Percentiles rank a stretch among this genome's conserved stretches.
phyloP scores from a whole-genome alignment of 2,329 filamentous ascomycete species.

The Clonostachys sp. region DNA sequence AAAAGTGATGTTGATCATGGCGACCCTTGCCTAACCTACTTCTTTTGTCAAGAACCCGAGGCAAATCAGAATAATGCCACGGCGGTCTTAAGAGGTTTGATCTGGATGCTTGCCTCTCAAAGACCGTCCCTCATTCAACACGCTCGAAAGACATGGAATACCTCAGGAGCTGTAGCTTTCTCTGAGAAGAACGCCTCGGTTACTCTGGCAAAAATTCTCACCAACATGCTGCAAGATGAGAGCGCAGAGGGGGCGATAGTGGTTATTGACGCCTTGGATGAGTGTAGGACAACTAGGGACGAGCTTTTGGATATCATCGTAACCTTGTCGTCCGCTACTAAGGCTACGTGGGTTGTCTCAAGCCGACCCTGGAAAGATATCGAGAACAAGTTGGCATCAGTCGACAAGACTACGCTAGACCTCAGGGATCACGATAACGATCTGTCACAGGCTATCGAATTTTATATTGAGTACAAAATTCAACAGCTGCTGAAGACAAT shows the following conservation, averaged over 20 bases:
- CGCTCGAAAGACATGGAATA: slow-evolving; percentile 22
- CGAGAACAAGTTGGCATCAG: slow-evolving; percentile 7
- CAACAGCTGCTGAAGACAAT: slow-evolving; percentile 9
- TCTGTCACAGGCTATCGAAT: slow-evolving; percentile 22
- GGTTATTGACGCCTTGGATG: not conserved
- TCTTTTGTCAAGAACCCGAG: slow-evolving; percentile 37
- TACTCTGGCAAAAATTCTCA: slow-evolving; percentile 28
- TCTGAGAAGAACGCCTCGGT: slow-evolving; percentile 29
- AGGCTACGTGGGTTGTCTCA: slow-evolving; percentile 35
- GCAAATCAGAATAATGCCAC: slow-evolving; percentile 27
- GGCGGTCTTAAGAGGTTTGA: slow-evolving; percentile 32
- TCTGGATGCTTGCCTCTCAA: slow-evolving; percentile 28
- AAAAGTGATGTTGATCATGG: not conserved
- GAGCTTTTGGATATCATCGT: slow-evolving; percentile 28
- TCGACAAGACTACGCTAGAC: slow-evolving; percentile 14
- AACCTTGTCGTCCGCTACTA: slow-evolving; percentile 9
- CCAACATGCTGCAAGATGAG: slow-evolving; percentile 28
- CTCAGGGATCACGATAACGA: slow-evolving; percentile 28
- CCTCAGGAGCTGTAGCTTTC: slow-evolving; percentile 26
- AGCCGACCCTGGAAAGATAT: slow-evolving; percentile 35
- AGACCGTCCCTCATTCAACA: slow-evolving; percentile 25
- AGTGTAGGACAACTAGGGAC: slow-evolving; percentile 6
- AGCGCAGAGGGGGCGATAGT: slow-evolving; percentile 12
- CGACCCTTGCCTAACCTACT: slow-evolving; percentile 7
- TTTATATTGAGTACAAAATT: slow-evolving; percentile 26